Base-by-base conservation (phyloP, 1,284 basidiomycete species). In the Chiua sp. region DNA sequence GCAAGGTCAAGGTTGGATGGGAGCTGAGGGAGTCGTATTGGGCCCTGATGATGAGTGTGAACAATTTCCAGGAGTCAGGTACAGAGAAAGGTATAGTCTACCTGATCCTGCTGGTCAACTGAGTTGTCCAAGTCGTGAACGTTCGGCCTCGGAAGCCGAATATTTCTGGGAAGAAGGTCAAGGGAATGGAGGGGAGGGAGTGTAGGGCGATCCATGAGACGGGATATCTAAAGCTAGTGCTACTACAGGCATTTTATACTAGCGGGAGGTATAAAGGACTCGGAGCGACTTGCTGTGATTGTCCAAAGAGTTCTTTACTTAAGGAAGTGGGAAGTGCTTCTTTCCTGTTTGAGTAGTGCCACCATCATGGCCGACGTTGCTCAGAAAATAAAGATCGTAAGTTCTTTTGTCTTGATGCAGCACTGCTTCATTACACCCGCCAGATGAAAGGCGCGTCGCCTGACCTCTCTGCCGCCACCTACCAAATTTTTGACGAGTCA, bases 391-490 rank as follows among this genome's bases (percentile, higher is more conserved):
- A 81, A 78, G 62, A 81, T 87, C 65, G 86, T 86, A 69, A 62
- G 84, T 48, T 33, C 44, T 55, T 37, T 49, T 10, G 18, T 58
- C 53, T 55, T 35, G 48, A 18, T 51, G 7, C 50, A 28, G 55
- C 35, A 53, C 51, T 55, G 48, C 39, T 20, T 55, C 28, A 33
- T 59, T 55, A 66, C 60, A 18, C 47, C 2, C 16, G 12, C 7
- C 28, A 92, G 90, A 80, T 92, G 77, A 85, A 85, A 68, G 94
- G 94, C 55, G 90, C 91, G 50, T 82, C 90, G 57, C 79, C 88
- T 12, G 94, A 98, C 75, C 82, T 96, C 66, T 93, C 94, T 35
- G 89, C 94, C 3, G 95, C 93, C 22, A 98, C 97, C 1, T 99
- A 91, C 78, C 93, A 93, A 72, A 91, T 98, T 51, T 83, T 91